Base-by-base conservation (phyloP, 352 stramenopile genomes). In the Globisporangium yorkense region DNA sequence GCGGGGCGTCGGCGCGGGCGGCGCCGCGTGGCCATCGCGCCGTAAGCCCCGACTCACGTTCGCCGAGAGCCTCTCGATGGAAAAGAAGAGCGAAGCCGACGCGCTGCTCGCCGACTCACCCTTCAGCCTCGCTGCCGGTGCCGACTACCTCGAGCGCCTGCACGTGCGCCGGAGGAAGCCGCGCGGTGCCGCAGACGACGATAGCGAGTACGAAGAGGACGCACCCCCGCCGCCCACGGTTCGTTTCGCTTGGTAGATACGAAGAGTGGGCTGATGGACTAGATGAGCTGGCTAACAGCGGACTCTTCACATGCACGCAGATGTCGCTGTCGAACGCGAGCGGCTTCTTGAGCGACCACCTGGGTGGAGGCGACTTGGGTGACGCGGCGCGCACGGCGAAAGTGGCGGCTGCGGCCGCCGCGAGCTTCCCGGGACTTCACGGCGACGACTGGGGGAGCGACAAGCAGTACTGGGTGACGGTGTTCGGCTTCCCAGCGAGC, bases 381-480 rank as follows among this genome's bases (percentile, higher is more conserved):
- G 58, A 66, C 37, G 56, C 57, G 18, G 56, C 63, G 2, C 51
- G 59, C 7, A 29, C 54, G n/a, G 33, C 44, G 12, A 59, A 44
- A 4, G 40, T 10, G 35, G 15, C 37, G 3, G 20, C 43, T 21
- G 29, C 54, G 0, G 9, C 47, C 0, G 50, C 75, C 48, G 65
- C 65, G 7, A 68, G 70, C 58, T 83, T 80, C 29, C 68, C 75
- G 24, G 81, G 73, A 46, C 55, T 85, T 7, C 71, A 87, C 48
- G 80, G 71, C 12, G 80, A 91, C 55, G 75, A 84, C 33, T 94
- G 84, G 84, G 81, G 84, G 2, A 71, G 79, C 55, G 80, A 94
- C 62, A 80, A 87, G 56, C 77, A 90, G 64, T 94, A 89, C 68
- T 92, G 84, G 84, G 64, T 94, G 53, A 94, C 84, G 5, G 73